phyloP scores from a whole-genome alignment of 805 yeast genomes.

The Lipomyces spencermartinsiae region DNA sequence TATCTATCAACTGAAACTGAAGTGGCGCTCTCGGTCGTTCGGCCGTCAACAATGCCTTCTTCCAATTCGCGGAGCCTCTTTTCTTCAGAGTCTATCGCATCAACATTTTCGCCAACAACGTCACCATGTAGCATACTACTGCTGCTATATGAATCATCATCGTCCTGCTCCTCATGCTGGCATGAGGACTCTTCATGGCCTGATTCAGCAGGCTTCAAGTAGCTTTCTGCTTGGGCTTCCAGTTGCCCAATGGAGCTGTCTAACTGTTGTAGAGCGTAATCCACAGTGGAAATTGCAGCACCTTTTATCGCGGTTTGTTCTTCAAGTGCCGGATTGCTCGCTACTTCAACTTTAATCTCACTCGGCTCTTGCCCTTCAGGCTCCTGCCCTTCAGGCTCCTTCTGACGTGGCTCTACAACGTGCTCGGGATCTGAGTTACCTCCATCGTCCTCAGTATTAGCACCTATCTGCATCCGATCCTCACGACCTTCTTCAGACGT shows the following conservation, averaged over 20 bases:
- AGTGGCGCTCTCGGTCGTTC: background rate
- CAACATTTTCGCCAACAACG: background rate
- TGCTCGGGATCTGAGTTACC: slow-evolving; percentile 9
- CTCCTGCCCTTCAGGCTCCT: background rate
- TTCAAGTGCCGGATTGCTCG: background rate
- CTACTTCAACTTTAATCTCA: background rate
- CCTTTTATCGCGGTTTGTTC: background rate
- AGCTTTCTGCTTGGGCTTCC: slow-evolving; percentile 10
- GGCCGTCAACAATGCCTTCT: background rate
- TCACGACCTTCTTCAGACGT: background rate
- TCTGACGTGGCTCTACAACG: background rate
- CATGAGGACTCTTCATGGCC: background rate
- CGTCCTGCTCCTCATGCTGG: slow-evolving; percentile 5
- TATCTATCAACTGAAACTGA: background rate
- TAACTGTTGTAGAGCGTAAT: background rate
- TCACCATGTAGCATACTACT: slow-evolving; percentile 4
- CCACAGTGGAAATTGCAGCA: background rate
- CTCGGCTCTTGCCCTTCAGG: too few species aligned
- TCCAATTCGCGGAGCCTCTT: slow-evolving; percentile 19
- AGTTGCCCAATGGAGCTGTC: background rate
- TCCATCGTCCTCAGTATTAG: slow-evolving; percentile 1
- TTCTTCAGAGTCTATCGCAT: slow-evolving; percentile 16
- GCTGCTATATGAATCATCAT: background rate
- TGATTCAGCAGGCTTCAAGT: background rate
- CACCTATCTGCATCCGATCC: background rate